phyloP scores from a whole-genome alignment of 768 basidiomycete species.

The Erythrobasidium yunnanense region DNA sequence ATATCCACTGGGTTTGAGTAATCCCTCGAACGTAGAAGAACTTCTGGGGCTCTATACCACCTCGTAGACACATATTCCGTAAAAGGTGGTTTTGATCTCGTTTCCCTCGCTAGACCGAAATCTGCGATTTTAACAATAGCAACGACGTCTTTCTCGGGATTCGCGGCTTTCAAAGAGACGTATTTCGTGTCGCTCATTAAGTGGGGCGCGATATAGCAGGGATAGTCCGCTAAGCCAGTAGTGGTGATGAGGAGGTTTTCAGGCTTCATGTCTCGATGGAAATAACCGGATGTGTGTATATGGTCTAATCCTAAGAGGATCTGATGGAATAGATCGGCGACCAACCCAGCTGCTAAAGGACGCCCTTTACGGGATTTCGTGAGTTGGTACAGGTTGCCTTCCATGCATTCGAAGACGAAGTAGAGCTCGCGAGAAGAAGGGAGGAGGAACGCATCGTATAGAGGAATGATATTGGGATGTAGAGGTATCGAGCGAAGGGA shows the following conservation, averaged over 20 bases:
- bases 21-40: constrained; percentile 76
- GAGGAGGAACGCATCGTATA: constrained; percentile 98
- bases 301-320: constrained; percentile 81
- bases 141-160: constrained; percentile 79
- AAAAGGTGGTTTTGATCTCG: constrained; percentile 75
- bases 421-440: constrained; percentile 91
- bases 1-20: constrained; percentile 97
- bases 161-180: neutral
- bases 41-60: constrained; percentile 98
- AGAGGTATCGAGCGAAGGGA: constrained; percentile 86
- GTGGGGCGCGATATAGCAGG: constrained; percentile 45
- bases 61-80: constrained; percentile 99
- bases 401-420: constrained; percentile 99
- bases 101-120: constrained; percentile 91
- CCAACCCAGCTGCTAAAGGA: constrained; percentile 88
- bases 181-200: neutral
- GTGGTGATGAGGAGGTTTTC: constrained; percentile 98
- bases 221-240: constrained; percentile 86
- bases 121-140: constrained; percentile 97
- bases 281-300: constrained; percentile 84
- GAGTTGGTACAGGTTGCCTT: constrained; percentile 97
- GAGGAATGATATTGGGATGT: constrained; percentile 93
- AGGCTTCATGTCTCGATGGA: constrained; percentile 99
- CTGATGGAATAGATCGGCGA: constrained; percentile 87
- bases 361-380: constrained; percentile 93